A percentile compares a stretch with the other conserved stretches of the same genome.
Evolutionary conservation across 352 stramenopile species (phyloP).

Genomic region (Blastocystis sp.): DNA sequence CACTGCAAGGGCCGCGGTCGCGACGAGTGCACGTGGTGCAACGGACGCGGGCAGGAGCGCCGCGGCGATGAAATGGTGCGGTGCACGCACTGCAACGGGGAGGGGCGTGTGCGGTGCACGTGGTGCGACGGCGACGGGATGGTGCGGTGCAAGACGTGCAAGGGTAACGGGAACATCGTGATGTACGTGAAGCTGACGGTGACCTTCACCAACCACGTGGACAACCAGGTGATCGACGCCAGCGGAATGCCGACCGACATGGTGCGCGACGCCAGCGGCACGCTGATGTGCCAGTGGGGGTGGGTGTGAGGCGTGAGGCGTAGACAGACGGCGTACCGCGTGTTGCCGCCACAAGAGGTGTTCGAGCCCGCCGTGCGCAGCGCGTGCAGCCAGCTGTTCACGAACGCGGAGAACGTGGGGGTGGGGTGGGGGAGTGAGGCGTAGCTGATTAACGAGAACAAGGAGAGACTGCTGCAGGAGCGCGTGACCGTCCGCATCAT

Average conservation of each 20-base stretch:
- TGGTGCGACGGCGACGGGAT: conserved; percentile 31
- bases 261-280: conserved; percentile 14
- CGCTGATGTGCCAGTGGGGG: background rate
- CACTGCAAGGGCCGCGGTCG: conserved; percentile 23
- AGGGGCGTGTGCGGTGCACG: conserved; percentile 18
- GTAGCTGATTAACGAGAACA: conserved; percentile 12
- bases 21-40: conserved; percentile 13
- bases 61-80: background rate
- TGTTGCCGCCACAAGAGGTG: conserved; percentile 48
- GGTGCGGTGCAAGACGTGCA: conserved; percentile 25
- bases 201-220: conserved; percentile 45
- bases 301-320: background rate
- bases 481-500: conserved; percentile 54
- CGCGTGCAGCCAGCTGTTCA: conserved; percentile 52
- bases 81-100: conserved; percentile 35
- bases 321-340: conserved; percentile 53
- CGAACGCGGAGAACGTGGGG: conserved; percentile 18
- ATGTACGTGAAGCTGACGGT: conserved; percentile 58
- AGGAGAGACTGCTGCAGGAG: conserved; percentile 54
- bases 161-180: conserved; percentile 26
- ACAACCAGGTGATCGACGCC: conserved; percentile 17
- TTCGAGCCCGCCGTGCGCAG: conserved; percentile 16
- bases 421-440: background rate
- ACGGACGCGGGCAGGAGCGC: background rate
- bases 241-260: conserved; percentile 22